Percentiles rank a stretch among this genome's conserved stretches.
phyloP scores from a whole-genome alignment of 139 green algal genomes.

The Coccomyxa sp. region DNA sequence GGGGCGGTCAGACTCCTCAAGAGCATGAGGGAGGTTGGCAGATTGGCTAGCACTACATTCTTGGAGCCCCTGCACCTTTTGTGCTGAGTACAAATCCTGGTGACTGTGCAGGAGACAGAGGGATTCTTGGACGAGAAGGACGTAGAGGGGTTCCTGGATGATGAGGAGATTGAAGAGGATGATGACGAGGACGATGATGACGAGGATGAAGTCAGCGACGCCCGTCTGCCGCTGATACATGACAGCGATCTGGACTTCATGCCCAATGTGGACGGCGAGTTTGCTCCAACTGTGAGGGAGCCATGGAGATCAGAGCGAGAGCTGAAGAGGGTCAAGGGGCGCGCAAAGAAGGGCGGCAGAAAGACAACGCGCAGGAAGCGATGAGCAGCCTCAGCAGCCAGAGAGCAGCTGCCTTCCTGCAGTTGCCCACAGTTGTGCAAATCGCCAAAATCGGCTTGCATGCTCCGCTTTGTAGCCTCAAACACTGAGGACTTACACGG shows the following conservation, averaged over 20 bases:
- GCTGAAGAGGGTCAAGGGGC: background rate
- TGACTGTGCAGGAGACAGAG: background rate
- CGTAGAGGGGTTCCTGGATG: too few species aligned
- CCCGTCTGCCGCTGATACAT: background rate
- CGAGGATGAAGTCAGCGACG: background rate
- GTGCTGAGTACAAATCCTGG: too few species aligned
- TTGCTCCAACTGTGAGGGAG: background rate
- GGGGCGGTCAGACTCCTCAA: too few species aligned
- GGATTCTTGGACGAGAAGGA: background rate
- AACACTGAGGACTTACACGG: too few species aligned
- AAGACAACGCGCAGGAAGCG: background rate
- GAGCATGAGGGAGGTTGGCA: too few species aligned
- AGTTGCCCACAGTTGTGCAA: too few species aligned
- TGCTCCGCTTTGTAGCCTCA: too few species aligned
- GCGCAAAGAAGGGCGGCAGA: background rate
- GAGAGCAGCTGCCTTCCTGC: too few species aligned
- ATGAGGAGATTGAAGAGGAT: background rate
- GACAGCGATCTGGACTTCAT: background rate
- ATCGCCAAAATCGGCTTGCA: too few species aligned
- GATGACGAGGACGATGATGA: constrained; percentile 5
- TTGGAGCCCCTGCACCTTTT: too few species aligned
- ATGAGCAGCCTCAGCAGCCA: too few species aligned
- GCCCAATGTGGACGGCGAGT: background rate
- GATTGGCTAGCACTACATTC: too few species aligned
- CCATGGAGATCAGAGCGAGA: background rate